phyloP scores from a whole-genome alignment of 768 basidiomycete species.

The Leccinum rimulosum region DNA sequence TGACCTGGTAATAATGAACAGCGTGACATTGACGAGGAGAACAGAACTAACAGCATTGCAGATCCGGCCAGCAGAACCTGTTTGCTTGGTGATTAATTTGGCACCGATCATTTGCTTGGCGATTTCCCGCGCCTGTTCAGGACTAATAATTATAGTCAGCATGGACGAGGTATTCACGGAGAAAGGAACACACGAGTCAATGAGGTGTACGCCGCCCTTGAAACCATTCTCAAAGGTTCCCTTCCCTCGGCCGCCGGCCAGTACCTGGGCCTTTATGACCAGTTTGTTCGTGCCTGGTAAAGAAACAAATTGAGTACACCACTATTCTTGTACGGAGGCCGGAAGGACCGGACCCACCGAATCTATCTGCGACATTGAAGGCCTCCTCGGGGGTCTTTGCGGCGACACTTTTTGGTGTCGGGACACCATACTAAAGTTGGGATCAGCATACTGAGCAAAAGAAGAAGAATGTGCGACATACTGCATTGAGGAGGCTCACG shows the following conservation, averaged over 20 bases:
- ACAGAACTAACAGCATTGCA: conserved; percentile 82
- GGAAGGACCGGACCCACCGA: conserved; percentile 51
- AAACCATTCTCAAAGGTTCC: conserved; percentile 95
- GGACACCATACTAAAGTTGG: conserved; percentile 82
- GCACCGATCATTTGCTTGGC: conserved; percentile 93
- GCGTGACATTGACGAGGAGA: background rate
- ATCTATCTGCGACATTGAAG: conserved; percentile 81
- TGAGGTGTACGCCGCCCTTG: conserved; percentile 95
- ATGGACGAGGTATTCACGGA: background rate
- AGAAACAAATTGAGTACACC: background rate
- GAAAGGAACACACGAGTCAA: conserved; percentile 60
- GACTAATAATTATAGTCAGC: conserved; percentile 42
- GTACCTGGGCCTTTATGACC: conserved; percentile 98
- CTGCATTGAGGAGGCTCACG: conserved; percentile 90
- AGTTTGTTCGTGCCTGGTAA: conserved; percentile 66
- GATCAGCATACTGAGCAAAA: background rate
- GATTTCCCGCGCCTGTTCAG: conserved; percentile 83
- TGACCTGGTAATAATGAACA: conserved; percentile 60
- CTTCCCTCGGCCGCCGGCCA: conserved; percentile 98
- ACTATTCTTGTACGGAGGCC: background rate
- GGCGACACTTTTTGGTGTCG: conserved; percentile 87
- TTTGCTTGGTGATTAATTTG: conserved; percentile 98
- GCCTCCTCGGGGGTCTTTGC: conserved; percentile 91
- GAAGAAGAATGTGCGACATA: conserved; percentile 34
- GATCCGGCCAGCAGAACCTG: conserved; percentile 84